phyloP scores from a whole-genome alignment of 306 rosid genomes.

The Trichosanthes cucumerina region DNA sequence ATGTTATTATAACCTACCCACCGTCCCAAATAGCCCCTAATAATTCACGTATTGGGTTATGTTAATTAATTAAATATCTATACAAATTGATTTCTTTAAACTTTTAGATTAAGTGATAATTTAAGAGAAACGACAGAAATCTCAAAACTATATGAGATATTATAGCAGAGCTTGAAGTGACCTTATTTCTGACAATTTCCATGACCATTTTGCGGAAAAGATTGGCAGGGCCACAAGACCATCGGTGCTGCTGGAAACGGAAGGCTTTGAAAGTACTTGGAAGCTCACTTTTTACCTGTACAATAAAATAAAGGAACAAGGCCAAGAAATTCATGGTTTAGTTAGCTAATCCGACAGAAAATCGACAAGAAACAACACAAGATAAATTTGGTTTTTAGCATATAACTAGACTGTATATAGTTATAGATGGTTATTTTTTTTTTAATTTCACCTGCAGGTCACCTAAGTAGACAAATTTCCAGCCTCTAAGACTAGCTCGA shows the following conservation, averaged over 20 bases:
- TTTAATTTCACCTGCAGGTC: slow-evolving; percentile 59
- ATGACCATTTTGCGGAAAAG: slow-evolving; percentile 93
- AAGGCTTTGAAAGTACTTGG: slow-evolving; percentile 98
- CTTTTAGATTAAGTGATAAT: background rate
- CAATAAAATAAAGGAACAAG: background rate
- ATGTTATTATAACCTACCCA: too few relatives aligned
- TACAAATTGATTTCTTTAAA: too few relatives aligned
- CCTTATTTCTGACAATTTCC: slow-evolving; percentile 87
- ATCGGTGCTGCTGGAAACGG: slow-evolving; percentile 94
- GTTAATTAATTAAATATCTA: too few relatives aligned
- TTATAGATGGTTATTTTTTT: background rate
- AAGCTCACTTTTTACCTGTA: slow-evolving; percentile 91
- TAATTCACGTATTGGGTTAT: too few relatives aligned
- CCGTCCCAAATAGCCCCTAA: too few relatives aligned
- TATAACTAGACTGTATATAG: background rate
- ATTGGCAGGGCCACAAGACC: slow-evolving; percentile 99
- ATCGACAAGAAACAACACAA: background rate
- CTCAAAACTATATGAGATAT: background rate
- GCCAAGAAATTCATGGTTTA: background rate
- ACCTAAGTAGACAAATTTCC: slow-evolving; percentile 95
- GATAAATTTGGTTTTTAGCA: background rate
- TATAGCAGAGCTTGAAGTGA: background rate
- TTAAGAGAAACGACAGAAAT: background rate
- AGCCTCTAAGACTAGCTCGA: slow-evolving; percentile 93
- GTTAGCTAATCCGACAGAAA: background rate